phyloP scores from a whole-genome alignment of 2,329 filamentous ascomycete species.

The Xylariaceae sp. region DNA sequence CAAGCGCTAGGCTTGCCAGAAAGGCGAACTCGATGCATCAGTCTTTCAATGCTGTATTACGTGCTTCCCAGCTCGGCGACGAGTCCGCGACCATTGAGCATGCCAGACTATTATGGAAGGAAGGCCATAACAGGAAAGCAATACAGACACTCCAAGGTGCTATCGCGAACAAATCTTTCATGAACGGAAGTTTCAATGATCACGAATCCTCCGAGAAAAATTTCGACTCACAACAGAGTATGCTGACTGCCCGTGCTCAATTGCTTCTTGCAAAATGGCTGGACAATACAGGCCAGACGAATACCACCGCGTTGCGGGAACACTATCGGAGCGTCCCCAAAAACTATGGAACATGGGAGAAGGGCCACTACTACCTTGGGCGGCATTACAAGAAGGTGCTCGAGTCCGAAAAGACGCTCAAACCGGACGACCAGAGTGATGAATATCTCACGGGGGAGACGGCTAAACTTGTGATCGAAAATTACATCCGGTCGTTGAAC shows the following conservation, averaged over 20 bases:
- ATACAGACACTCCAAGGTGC: conserved; percentile 89
- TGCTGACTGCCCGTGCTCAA: conserved; percentile 76
- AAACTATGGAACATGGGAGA: conserved; percentile 78
- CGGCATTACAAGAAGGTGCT: conserved; percentile 96
- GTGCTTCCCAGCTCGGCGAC: conserved; percentile 82
- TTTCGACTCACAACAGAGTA: conserved; percentile 54
- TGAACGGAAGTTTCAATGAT: conserved; percentile 46
- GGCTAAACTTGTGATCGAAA: conserved; percentile 85
- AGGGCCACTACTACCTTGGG: conserved; percentile 94
- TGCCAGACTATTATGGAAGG: conserved; percentile 88
- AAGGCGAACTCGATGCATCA: conserved; percentile 83
- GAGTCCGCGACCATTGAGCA: conserved; percentile 92
- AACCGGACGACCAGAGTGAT: conserved; percentile 75
- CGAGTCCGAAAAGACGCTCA: conserved; percentile 81
- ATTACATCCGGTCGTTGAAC: conserved; percentile 83
- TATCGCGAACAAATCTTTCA: conserved; percentile 79
- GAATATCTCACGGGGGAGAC: conserved; percentile 79
- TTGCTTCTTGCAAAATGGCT: conserved; percentile 95
- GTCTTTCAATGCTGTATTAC: conserved; percentile 91
- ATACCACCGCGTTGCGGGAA: conserved; percentile 75
- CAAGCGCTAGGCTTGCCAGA: conserved; percentile 80
- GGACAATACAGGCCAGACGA: conserved; percentile 90
- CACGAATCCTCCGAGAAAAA: conserved; percentile 44
- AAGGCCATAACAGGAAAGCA: conserved; percentile 90
- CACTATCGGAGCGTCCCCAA: conserved; percentile 84